phyloP scores from a whole-genome alignment of 1,139 yeast genomes.

The Williopsis jadinii region DNA sequence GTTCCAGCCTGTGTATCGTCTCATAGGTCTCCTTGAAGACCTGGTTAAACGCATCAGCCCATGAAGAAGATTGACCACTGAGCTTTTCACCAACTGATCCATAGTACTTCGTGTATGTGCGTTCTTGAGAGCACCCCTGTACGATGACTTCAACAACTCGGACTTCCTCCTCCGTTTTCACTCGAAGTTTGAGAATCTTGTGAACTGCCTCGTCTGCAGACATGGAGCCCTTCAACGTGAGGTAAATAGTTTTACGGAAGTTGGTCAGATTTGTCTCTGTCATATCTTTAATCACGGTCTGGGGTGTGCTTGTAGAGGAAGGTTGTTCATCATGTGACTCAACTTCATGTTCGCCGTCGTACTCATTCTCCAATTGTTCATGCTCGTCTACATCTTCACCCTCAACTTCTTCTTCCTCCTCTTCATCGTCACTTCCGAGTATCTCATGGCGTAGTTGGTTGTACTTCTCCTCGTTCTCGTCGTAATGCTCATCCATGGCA shows the following conservation, averaged over 20 bases:
- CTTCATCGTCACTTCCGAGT: constrained; percentile 37
- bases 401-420: constrained; percentile 22
- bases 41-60: constrained; percentile 49
- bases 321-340: constrained; percentile 23
- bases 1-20: constrained; percentile 59
- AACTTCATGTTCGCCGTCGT: constrained; percentile 23
- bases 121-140: constrained; percentile 82
- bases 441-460: constrained; percentile 33
- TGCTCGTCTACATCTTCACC: constrained; percentile 25
- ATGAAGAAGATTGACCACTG: constrained; percentile 39
- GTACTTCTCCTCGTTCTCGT: constrained; percentile 42
- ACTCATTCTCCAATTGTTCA: constrained; percentile 22
- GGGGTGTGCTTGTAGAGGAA: constrained; percentile 14
- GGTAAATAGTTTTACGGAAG: constrained; percentile 67
- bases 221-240: constrained; percentile 87
- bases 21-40: constrained; percentile 53
- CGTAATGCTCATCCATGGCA: constrained; percentile 45
- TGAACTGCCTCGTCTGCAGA: constrained; percentile 93
- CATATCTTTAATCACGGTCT: constrained; percentile 45
- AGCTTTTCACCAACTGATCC: constrained; percentile 75
- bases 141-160: constrained; percentile 68
- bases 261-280: constrained; percentile 59
- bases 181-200: constrained; percentile 52
- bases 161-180: constrained; percentile 32
- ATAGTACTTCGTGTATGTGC: constrained; percentile 79